Conservation (phyloP, 129 eudicot species). For the Arctium lappa region DNA sequence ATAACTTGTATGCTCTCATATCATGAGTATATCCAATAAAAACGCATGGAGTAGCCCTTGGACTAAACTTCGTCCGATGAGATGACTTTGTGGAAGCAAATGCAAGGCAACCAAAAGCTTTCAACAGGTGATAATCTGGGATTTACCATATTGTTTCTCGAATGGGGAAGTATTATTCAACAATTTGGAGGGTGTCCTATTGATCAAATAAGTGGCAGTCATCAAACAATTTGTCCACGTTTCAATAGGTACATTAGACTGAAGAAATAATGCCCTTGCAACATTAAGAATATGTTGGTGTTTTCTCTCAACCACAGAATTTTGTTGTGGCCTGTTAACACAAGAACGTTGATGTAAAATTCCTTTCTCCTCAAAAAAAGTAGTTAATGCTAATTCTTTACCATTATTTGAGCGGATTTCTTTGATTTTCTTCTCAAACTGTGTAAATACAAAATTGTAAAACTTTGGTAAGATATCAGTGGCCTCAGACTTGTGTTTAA, state of each 20-base stretch:
- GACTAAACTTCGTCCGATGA: no score
- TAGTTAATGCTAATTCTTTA: neutral
- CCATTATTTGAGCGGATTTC: neutral
- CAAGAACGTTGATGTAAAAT: neutral
- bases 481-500: neutral
- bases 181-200: neutral
- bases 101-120: no score
- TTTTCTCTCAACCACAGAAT: neutral
- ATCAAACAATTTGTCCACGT: neutral
- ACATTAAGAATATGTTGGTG: neutral
- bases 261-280: neutral
- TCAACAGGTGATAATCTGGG: no score
- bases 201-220: neutral
- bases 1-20: no score
- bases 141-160: no score
- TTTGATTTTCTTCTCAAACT: neutral
- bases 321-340: neutral
- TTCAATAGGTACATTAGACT: neutral
- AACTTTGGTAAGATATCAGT: neutral
- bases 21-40: no score
- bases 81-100: no score
- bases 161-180: no score
- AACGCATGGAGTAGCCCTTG: no score
- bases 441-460: neutral
- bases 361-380: neutral